phyloP scores from a whole-genome alignment of 2,329 filamentous ascomycete species.

The Alternaria solani region DNA sequence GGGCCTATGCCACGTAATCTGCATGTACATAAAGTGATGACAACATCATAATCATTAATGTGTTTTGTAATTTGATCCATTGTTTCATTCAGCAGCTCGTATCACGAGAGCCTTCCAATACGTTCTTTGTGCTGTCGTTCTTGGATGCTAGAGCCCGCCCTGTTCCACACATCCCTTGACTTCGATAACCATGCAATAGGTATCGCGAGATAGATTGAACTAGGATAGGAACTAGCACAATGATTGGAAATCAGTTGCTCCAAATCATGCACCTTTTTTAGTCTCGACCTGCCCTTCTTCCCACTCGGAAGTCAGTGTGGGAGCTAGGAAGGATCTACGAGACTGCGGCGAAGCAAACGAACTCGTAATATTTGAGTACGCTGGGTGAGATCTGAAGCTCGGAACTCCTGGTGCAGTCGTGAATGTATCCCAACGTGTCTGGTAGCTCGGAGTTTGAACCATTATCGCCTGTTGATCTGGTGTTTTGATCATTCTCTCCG shows the following conservation, averaged over 20 bases:
- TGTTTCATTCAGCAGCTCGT: background rate
- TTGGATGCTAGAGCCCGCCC: background rate
- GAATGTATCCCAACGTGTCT: background rate
- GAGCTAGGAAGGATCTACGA: background rate
- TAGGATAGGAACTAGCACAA: background rate
- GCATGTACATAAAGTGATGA: background rate
- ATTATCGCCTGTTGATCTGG: background rate
- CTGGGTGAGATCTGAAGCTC: constrained; percentile 1
- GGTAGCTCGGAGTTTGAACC: background rate
- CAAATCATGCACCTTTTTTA: background rate
- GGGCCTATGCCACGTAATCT: constrained; percentile 46
- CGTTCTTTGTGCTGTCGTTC: background rate
- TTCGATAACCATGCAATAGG: background rate
- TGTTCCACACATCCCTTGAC: background rate
- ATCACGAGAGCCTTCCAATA: background rate
- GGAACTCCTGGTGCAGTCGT: background rate
- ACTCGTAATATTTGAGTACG: constrained; percentile 5
- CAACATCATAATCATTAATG: background rate
- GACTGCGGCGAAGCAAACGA: background rate
- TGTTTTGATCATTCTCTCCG: background rate
- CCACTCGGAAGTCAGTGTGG: background rate
- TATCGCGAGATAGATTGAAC: background rate
- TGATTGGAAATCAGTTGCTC: background rate
- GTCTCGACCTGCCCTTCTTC: background rate
- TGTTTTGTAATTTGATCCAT: background rate